phyloP scores from a whole-genome alignment of 495 filamentous ascomycete genomes.

The Lophiotrema nucula region DNA sequence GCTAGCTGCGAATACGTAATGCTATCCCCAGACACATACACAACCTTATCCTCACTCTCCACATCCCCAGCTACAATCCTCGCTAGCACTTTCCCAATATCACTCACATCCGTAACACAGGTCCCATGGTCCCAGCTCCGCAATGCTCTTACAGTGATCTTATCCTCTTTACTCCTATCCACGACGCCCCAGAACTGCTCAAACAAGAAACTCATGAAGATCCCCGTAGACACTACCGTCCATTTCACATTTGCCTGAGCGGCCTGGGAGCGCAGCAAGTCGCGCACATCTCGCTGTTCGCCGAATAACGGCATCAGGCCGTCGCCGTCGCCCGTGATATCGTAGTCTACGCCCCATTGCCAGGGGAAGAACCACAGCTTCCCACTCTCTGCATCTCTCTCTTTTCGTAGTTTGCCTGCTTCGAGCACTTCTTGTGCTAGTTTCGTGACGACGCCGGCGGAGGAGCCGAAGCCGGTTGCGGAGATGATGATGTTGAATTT shows the following conservation, averaged over 20 bases:
- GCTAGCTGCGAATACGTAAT: conserved; percentile 54
- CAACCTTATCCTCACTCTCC: conserved; percentile 38
- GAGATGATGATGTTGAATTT: conserved; percentile 54
- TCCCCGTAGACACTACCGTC: conserved; percentile 59
- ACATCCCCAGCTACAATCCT: conserved; percentile 47
- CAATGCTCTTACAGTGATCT: conserved; percentile 48
- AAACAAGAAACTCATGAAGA: conserved; percentile 67
- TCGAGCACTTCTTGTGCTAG: conserved; percentile 51
- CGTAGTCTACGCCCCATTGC: conserved; percentile 69
- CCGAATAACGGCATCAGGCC: conserved; percentile 57
- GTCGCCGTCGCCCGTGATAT: conserved; percentile 54
- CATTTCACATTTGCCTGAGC: conserved; percentile 45
- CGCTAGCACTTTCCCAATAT: conserved; percentile 59
- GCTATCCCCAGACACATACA: conserved; percentile 61
- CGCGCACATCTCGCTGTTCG: conserved; percentile 59
- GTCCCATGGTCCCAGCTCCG: conserved; percentile 57
- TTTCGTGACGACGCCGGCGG: conserved; percentile 52
- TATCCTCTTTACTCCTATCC: conserved; percentile 27
- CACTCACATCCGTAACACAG: conserved; percentile 56
- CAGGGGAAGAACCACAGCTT: conserved; percentile 55
- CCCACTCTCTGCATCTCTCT: background rate
- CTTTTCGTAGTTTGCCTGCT: conserved; percentile 39
- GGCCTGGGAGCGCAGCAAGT: conserved; percentile 50
- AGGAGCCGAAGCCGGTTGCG: conserved; percentile 54
- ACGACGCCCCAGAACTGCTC: conserved; percentile 58